phyloP scores from a whole-genome alignment of 116 monocot species.

The Zostera marina region DNA sequence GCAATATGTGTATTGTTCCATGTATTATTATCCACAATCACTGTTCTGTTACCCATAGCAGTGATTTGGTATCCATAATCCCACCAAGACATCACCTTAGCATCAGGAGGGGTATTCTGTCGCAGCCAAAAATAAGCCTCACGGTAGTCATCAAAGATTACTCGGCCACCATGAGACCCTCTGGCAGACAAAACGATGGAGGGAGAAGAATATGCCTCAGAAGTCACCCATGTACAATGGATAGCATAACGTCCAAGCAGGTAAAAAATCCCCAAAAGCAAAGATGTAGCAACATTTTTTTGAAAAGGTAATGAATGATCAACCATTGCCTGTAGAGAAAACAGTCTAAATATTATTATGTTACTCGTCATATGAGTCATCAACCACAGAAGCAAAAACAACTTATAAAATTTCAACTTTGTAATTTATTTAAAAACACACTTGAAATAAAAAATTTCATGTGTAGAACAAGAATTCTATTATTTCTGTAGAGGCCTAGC shows the following conservation, averaged over 20 bases:
- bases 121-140: conserved; percentile 99
- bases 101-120: conserved; percentile 89
- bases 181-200: conserved; percentile 90
- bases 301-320: conserved; percentile 88
- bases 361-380: not conserved
- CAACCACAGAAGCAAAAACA: not conserved
- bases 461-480: not conserved
- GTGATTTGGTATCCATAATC: conserved; percentile 99
- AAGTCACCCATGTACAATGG: conserved; percentile 99
- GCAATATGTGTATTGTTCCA: conserved; percentile 99
- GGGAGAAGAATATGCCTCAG: conserved; percentile 97
- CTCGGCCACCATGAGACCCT: conserved; percentile 61
- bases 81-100: conserved; percentile 99
- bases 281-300: conserved; percentile 48
- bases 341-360: not conserved
- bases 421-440: not conserved
- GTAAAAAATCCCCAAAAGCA: conserved; percentile 74
- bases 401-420: not conserved
- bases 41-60: conserved; percentile 98
- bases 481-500: not conserved
- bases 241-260: conserved; percentile 77
- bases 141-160: conserved; percentile 98
- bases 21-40: conserved; percentile 97
- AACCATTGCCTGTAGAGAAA: conserved; percentile 33
- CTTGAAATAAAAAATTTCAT: not conserved